These are phyloP conservation scores for Mycena metata DNA, from an alignment of 768 basidiomycete genomes.

Conservation along the genomic window DNA sequence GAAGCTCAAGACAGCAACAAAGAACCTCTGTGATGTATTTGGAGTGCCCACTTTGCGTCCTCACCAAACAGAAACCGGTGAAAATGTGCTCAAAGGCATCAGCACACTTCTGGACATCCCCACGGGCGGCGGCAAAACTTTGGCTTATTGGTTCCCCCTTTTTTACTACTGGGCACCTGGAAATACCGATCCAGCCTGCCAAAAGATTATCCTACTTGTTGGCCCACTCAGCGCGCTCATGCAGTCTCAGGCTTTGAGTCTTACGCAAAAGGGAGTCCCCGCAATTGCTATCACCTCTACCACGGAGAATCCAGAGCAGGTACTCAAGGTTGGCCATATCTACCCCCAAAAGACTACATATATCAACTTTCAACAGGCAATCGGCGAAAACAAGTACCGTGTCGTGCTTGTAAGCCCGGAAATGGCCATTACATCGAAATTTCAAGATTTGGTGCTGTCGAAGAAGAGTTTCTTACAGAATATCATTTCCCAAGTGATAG, in stretches of 20 bases:
- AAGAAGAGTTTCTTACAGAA: slow-evolving; percentile 14
- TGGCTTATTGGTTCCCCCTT: slow-evolving; percentile 33
- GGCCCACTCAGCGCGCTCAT: slow-evolving; percentile 32
- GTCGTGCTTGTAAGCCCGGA: slow-evolving; percentile 33
- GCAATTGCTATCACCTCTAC: slow-evolving; percentile 16
- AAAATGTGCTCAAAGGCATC: slow-evolving; percentile 22
- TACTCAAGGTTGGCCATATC: not conserved
- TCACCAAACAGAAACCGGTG: slow-evolving; percentile 7
- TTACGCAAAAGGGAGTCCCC: slow-evolving; percentile 4
- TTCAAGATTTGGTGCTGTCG: slow-evolving; percentile 18
- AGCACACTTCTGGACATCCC: slow-evolving; percentile 27
- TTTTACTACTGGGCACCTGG: slow-evolving; percentile 36
- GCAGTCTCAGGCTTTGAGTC: slow-evolving; percentile 20
- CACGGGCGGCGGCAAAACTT: slow-evolving; percentile 38
- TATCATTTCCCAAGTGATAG: slow-evolving; percentile 31
- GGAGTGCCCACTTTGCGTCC: not conserved
- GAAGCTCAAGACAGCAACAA: slow-evolving; percentile 5
- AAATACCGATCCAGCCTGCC: slow-evolving; percentile 10
- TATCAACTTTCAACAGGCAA: not conserved
- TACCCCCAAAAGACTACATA: not conserved
- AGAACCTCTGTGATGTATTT: slow-evolving; percentile 1
- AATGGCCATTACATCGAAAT: slow-evolving; percentile 19
- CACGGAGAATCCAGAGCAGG: not conserved
- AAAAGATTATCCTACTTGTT: slow-evolving; percentile 32
- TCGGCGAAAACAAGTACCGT: slow-evolving; percentile 29